A percentile compares a stretch with the other conserved stretches of the same genome.
phyloP scores from a whole-genome alignment of 495 filamentous ascomycete species.

The Astrothelium subdiscretum region DNA sequence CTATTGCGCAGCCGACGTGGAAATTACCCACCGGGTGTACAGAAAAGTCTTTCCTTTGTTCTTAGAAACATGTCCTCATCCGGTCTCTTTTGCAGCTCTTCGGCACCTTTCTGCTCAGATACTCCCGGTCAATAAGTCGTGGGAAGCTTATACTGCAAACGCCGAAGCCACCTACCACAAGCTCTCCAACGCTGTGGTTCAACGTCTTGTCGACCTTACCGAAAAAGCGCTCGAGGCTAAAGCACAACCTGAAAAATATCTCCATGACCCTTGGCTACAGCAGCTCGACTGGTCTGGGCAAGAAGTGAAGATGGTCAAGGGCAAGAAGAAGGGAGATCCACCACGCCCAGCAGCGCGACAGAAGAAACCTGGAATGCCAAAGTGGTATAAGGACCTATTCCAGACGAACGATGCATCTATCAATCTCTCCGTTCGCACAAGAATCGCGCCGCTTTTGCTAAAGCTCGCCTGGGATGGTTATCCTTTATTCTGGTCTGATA shows the following conservation, averaged over 20 bases:
- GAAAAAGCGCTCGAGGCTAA: conserved; percentile 66
- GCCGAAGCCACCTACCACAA: conserved; percentile 76
- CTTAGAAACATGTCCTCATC: conserved; percentile 80
- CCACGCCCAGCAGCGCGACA: conserved; percentile 68
- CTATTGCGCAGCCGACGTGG: conserved; percentile 94
- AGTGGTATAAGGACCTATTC: conserved; percentile 93
- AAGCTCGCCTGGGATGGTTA: conserved; percentile 79
- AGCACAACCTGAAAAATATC: conserved; percentile 50
- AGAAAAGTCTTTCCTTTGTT: conserved; percentile 84
- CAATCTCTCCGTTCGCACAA: conserved; percentile 71
- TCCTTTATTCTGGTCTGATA: conserved; percentile 86
- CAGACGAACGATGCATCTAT: conserved; percentile 49
- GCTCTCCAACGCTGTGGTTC: conserved; percentile 61
- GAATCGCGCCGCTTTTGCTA: conserved; percentile 78
- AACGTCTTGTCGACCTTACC: conserved; percentile 58
- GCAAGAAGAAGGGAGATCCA: conserved; percentile 72
- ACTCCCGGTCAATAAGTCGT: conserved; percentile 75
- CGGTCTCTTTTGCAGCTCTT: conserved; percentile 90
- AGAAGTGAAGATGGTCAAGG: conserved; percentile 81
- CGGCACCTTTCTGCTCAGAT: conserved; percentile 87
- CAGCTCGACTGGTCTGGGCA: conserved; percentile 96
- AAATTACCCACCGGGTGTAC: conserved; percentile 84
- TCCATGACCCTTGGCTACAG: conserved; percentile 73
- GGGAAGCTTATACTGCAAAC: conserved; percentile 69
- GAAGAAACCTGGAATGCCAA: conserved; percentile 87